Percentiles rank a stretch among this genome's conserved stretches.
Evolutionary conservation across 2,329 filamentous ascomycete species (phyloP).

Genomic region (Ophiostoma perfectum): DNA sequence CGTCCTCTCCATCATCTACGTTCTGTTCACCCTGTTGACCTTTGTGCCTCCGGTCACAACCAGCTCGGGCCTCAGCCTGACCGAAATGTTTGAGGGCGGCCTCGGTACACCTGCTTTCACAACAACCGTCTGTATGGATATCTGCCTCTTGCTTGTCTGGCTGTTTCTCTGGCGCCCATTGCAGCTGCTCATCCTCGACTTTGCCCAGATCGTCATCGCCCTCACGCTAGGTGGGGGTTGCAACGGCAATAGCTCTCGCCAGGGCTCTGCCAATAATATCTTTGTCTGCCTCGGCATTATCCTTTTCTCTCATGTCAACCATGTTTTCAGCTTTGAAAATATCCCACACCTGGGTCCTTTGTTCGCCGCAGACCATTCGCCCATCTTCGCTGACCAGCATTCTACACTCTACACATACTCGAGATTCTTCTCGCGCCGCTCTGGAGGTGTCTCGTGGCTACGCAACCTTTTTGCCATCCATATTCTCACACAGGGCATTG

Average conservation of each 20-base stretch:
- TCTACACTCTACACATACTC: conserved; percentile 44
- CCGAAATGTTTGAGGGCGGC: conserved; percentile 85
- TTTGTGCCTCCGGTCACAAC: conserved; percentile 80
- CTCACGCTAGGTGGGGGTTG: conserved; percentile 79
- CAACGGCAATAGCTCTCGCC: conserved; percentile 46
- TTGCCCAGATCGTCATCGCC: conserved; percentile 89
- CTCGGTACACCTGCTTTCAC: conserved; percentile 79
- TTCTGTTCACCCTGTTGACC: conserved; percentile 86
- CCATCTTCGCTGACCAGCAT: conserved; percentile 40
- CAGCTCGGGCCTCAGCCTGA: conserved; percentile 73
- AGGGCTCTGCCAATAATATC: conserved; percentile 65
- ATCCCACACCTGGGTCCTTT: conserved; percentile 39
- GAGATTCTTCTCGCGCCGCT: conserved; percentile 47
- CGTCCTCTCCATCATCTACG: conserved; percentile 81
- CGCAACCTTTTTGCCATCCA: conserved; percentile 67
- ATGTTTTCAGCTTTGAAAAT: conserved; percentile 42
- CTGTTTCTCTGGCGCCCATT: conserved; percentile 80
- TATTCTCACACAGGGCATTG: conserved; percentile 67
- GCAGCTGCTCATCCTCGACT: conserved; percentile 81
- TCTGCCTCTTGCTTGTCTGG: conserved; percentile 78
- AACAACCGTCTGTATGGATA: conserved; percentile 78
- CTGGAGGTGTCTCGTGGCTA: conserved; percentile 59
- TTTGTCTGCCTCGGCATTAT: conserved; percentile 67
- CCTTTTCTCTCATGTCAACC: conserved; percentile 47
- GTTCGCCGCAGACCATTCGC: conserved; percentile 31